Evolutionary conservation across 2,329 filamentous ascomycete species (phyloP).

Genomic region (Alternaria sp.): DNA sequence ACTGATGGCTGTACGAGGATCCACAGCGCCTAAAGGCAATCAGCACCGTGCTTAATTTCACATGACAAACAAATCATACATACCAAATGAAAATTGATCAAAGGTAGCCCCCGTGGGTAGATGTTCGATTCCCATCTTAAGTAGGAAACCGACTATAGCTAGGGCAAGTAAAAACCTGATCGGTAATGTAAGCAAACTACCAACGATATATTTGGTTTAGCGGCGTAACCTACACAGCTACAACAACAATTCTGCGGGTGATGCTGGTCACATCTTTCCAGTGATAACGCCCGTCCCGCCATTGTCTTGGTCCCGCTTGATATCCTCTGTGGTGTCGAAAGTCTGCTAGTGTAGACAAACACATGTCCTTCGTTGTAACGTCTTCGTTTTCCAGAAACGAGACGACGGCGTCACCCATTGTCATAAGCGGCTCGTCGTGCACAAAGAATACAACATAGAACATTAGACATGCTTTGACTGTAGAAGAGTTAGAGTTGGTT

Average conservation of each 20-base stretch:
- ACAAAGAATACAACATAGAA: constrained; percentile 17
- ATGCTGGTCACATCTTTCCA: background rate
- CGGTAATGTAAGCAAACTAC: background rate
- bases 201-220: background rate
- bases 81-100: background rate
- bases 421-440: constrained; percentile 28
- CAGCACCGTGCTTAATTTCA: background rate
- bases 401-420: constrained; percentile 31
- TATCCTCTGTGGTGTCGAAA: constrained; percentile 2
- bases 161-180: background rate
- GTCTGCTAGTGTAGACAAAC: constrained; percentile 14
- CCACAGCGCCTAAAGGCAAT: constrained; percentile 16
- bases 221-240: background rate
- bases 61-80: background rate
- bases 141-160: background rate
- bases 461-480: constrained; percentile 29
- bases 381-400: constrained; percentile 25
- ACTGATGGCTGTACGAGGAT: constrained; percentile 5
- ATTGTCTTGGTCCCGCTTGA: background rate
- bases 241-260: background rate
- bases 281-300: background rate
- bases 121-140: constrained; percentile 2
- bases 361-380: constrained; percentile 18
- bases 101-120: background rate
- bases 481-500: background rate